Percentiles rank a stretch among this genome's conserved stretches.
Evolutionary conservation across 495 filamentous ascomycete species (phyloP).

Genomic region (Aspergillus hancockii): DNA sequence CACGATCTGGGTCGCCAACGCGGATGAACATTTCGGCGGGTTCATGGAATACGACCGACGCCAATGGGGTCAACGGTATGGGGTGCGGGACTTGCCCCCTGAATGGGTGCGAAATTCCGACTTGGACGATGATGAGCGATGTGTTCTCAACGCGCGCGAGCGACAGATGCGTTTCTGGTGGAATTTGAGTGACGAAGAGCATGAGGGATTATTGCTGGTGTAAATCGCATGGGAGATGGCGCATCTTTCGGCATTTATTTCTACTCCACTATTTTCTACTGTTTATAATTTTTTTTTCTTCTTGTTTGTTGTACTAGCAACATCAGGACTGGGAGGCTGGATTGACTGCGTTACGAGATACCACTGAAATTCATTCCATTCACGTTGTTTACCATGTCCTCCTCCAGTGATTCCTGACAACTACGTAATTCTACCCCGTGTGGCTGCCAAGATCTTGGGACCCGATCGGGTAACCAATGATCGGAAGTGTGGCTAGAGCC

Average conservation of each 20-base stretch:
- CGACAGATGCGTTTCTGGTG: slow-evolving; percentile 35
- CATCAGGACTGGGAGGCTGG: background rate
- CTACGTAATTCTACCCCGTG: background rate
- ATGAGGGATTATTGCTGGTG: slow-evolving; percentile 38
- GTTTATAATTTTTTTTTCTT: background rate
- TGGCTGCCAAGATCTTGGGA: background rate
- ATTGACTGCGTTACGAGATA: background rate
- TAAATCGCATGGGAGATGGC: background rate
- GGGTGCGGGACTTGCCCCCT: slow-evolving; percentile 31
- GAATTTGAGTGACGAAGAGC: slow-evolving; percentile 35
- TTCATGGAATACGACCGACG: slow-evolving; percentile 73
- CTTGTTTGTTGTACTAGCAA: background rate
- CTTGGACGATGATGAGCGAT: slow-evolving; percentile 38
- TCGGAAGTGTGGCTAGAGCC: background rate
- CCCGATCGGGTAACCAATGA: background rate
- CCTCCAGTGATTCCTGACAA: background rate
- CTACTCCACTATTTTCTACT: background rate
- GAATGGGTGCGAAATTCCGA: slow-evolving; percentile 41
- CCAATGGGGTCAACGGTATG: slow-evolving; percentile 42
- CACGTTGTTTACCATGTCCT: background rate
- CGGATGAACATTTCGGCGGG: slow-evolving; percentile 75
- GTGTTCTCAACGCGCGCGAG: slow-evolving; percentile 35
- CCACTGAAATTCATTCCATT: background rate
- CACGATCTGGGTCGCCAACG: slow-evolving; percentile 71
- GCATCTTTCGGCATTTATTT: background rate